Base-by-base conservation (phyloP, 306 rosid genomes). In the Trifolium dubium region DNA sequence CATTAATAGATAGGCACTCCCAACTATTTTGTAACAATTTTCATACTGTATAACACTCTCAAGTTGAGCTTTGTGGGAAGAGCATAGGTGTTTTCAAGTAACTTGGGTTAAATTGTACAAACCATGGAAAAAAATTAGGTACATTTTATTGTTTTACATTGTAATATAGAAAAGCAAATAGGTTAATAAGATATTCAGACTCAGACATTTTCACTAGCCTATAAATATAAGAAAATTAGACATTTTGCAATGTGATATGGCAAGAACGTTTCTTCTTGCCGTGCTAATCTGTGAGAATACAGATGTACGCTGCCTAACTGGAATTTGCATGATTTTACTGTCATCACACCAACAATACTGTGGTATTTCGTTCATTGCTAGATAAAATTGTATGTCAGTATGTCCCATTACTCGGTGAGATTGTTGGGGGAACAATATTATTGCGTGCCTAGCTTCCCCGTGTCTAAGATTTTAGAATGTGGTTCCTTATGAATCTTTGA, bases 51-150 rank as follows among this genome's bases (percentile, higher is more conserved):
- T 46, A 66, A 54, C 35, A 54, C 49, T 44, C 41, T 51, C 59
- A 23, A 19, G 55, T 72, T 14, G 29, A 53, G n/a, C 49, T 65
- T 39, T 79, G 44, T 18, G 63, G 32, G 68, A 19, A 59, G 47
- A 29, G 56, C 44, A 56, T 9, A 31, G 34, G 34, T 19, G 11
- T 35, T 59, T 39, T 77, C 50, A 58, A 47, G 44, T 39, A 50
- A 69, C 56, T 28, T 43, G 39, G 30, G 10, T 56, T 56, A 23
- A 29, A n/a, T 4, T 1, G 34, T 55, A n/a, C n/a, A n/a, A n/a
- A n/a, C n/a, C n/a, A n/a, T n/a, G n/a, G n/a, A 53, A 5, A 14
- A 5, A 47, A 14, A 47, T 13, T 47, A 0, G 6, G n/a, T 47
- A 47, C 19, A 47, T 14, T 2, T 47, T 47, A 47, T 13, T n/a